Conservation (phyloP, 139 green algal genomes). For the Chlorella vulgaris region DNA sequence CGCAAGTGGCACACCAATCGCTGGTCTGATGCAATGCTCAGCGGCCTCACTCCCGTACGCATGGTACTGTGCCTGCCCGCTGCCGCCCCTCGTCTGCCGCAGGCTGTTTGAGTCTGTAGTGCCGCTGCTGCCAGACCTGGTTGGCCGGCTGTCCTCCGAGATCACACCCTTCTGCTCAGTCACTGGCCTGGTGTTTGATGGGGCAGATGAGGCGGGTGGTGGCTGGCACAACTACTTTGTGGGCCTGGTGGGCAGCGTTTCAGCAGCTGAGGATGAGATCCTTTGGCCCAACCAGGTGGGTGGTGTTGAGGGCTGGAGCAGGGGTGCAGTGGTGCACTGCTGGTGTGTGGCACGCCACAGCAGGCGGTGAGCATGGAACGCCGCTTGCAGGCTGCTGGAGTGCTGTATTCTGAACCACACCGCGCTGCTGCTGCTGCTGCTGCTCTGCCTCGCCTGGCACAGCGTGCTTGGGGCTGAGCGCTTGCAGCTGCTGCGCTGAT, state of each 20-base stretch:
- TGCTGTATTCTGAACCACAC: too few species aligned
- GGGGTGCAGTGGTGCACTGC: too few species aligned
- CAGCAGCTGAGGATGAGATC: slow-evolving; percentile 50
- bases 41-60: not conserved
- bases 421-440: too few species aligned
- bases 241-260: slow-evolving; percentile 50
- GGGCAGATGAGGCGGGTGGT: slow-evolving; percentile 33
- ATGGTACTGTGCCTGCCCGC: not conserved
- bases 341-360: not conserved
- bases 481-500: too few species aligned
- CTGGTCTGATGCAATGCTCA: not conserved
- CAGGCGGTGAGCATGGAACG: too few species aligned
- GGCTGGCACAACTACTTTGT: slow-evolving; percentile 55
- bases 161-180: slow-evolving; percentile 46
- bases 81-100: not conserved
- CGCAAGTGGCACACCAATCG: not conserved
- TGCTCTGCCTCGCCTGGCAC: too few species aligned
- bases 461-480: too few species aligned
- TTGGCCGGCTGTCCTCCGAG: slow-evolving; percentile 28
- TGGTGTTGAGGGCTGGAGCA: too few species aligned
- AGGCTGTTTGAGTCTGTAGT: slow-evolving; percentile 56
- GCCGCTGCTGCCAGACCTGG: slow-evolving; percentile 36
- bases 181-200: slow-evolving; percentile 36
- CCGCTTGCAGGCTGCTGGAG: too few species aligned
- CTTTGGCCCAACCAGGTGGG: slow-evolving; percentile 65